phyloP scores from a whole-genome alignment of 2,329 filamentous ascomycete species.

The Blastomyces parvus region DNA sequence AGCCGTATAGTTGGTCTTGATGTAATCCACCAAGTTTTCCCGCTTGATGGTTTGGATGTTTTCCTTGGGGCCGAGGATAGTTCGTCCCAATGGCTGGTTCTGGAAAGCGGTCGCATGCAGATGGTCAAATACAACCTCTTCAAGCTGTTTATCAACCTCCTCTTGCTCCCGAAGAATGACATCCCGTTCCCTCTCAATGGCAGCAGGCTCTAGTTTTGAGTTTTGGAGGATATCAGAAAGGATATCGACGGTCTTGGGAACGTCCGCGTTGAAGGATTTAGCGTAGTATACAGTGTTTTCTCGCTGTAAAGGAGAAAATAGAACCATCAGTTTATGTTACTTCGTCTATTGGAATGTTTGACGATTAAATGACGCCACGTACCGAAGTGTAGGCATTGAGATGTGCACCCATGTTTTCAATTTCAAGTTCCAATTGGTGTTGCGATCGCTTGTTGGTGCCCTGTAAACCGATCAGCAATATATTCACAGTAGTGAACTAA shows the following conservation, averaged over 20 bases:
- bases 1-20: conserved; percentile 99
- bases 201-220: conserved; percentile 88
- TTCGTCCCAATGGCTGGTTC: conserved; percentile 89
- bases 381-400: conserved; percentile 99
- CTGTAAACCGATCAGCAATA: conserved; percentile 30
- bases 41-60: conserved; percentile 96
- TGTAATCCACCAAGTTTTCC: conserved; percentile 85
- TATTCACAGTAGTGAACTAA: not conserved
- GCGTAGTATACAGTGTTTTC: conserved; percentile 99
- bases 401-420: conserved; percentile 99
- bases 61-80: conserved; percentile 93
- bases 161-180: conserved; percentile 98
- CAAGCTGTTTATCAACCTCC: conserved; percentile 99
- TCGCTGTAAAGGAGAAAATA: conserved; percentile 47
- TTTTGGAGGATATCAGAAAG: conserved; percentile 98
- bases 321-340: not conserved
- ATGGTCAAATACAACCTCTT: conserved; percentile 99
- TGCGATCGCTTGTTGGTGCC: conserved; percentile 91
- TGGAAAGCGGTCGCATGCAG: conserved; percentile 97
- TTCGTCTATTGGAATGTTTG: conserved; percentile 20
- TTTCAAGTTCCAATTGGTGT: conserved; percentile 96
- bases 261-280: conserved; percentile 97
- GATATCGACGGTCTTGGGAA: conserved; percentile 93
- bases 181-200: conserved; percentile 95
- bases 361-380: conserved; percentile 32